These are phyloP conservation scores for Dichomitus squalens DNA, from an alignment of 1,284 basidiomycete genomes.

Conservation along the genomic window DNA sequence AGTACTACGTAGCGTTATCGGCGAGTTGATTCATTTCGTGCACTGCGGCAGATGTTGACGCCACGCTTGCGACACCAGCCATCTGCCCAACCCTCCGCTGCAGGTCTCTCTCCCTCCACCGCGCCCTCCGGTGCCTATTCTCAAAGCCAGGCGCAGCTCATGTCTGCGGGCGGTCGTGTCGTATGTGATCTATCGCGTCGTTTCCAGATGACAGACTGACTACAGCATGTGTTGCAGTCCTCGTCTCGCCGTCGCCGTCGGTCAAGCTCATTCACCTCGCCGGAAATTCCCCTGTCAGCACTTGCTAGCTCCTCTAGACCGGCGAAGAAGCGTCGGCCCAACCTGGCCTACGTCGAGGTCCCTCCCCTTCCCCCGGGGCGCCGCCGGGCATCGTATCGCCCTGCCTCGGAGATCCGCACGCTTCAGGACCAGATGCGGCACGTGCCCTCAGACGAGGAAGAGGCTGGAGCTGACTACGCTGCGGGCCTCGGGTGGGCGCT, in stretches of 20 bases:
- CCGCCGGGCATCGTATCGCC: constrained; percentile 1
- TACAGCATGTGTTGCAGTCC: background rate
- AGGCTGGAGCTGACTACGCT: constrained; percentile 7
- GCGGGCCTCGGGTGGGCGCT: background rate
- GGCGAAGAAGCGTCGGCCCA: constrained; percentile 9
- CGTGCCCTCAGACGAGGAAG: background rate
- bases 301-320: background rate
- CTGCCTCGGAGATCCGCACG: background rate
- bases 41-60: background rate
- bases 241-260: background rate
- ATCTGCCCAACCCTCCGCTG: background rate
- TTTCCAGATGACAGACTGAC: background rate
- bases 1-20: constrained; percentile 5
- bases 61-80: background rate
- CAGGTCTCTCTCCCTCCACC: background rate
- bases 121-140: background rate
- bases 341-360: constrained; percentile 7
- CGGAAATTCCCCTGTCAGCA: background rate
- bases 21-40: background rate
- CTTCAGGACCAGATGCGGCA: background rate
- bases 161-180: background rate
- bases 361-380: constrained; percentile 5
- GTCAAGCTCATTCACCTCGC: background rate
- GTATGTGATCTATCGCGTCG: background rate
- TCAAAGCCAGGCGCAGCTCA: background rate